Evolutionary conservation across 108 stramenopile genomes (phyloP).

Genomic region (Craspedostauros australis): DNA sequence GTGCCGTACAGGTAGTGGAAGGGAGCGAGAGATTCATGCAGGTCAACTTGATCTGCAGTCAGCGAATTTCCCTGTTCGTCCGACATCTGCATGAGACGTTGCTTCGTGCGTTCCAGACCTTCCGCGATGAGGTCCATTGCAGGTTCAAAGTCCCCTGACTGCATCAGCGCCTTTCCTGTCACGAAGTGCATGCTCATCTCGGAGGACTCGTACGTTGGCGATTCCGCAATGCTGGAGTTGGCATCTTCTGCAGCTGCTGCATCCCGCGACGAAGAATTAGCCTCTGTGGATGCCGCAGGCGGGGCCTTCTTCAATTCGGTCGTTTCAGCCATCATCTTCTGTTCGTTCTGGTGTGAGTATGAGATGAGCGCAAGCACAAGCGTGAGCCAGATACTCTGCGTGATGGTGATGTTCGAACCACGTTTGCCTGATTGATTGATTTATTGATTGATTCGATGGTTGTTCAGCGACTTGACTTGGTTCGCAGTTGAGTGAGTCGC

Average conservation of each 20-base stretch:
- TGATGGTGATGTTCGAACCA: too few relatives aligned
- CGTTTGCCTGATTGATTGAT: too few relatives aligned
- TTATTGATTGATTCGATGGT: too few relatives aligned
- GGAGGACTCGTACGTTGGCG: slow-evolving; percentile 38
- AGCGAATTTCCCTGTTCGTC: neutral
- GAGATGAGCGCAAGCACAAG: too few relatives aligned
- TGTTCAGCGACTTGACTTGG: too few relatives aligned
- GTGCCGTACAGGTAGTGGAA: slow-evolving; percentile 85
- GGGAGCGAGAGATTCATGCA: slow-evolving; percentile 68
- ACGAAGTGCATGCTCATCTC: slow-evolving; percentile 36
- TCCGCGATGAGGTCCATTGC: slow-evolving; percentile 45
- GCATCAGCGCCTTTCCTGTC: slow-evolving; percentile 39
- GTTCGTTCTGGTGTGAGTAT: neutral
- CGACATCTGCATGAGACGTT: neutral
- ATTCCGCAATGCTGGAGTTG: too few relatives aligned
- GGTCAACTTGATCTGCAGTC: slow-evolving; percentile 14
- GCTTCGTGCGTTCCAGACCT: slow-evolving; percentile 8
- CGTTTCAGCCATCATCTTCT: slow-evolving; percentile 1
- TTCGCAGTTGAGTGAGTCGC: too few relatives aligned
- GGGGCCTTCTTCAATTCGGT: too few relatives aligned
- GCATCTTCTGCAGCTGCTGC: neutral
- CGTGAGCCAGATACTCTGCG: too few relatives aligned
- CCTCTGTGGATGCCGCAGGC: neutral
- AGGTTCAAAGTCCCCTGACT: slow-evolving; percentile 46
- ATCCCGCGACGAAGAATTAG: neutral